phyloP scores from a whole-genome alignment of 306 rosid genomes.

The Urtica urens region DNA sequence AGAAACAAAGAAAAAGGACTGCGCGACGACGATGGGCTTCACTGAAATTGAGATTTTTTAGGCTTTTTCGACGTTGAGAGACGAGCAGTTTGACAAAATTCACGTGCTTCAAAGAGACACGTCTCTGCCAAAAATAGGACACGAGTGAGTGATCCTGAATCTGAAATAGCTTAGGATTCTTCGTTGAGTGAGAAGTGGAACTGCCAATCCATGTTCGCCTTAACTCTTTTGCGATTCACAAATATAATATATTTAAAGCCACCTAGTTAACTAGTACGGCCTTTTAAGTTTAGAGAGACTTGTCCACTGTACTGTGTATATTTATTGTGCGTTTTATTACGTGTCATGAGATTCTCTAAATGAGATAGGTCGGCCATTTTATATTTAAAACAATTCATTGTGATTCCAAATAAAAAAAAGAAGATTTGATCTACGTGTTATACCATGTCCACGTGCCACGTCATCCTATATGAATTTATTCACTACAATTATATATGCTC shows the following conservation, averaged over 20 bases:
- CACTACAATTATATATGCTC: too few species aligned
- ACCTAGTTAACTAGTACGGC: background rate
- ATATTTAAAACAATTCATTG: background rate
- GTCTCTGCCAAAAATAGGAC: too few species aligned
- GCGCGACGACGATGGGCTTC: background rate
- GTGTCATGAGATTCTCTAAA: background rate
- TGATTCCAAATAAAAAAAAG: background rate
- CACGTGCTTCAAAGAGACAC: too few species aligned
- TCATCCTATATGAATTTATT: too few species aligned
- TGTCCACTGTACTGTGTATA: too few species aligned
- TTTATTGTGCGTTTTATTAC: background rate
- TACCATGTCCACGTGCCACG: too few species aligned
- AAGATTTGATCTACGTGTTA: too few species aligned
- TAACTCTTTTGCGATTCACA: too few species aligned
- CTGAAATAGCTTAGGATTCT: slow-evolving; percentile 19
- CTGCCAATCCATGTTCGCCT: slow-evolving; percentile 5
- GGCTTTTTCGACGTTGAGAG: background rate
- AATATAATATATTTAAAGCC: too few species aligned
- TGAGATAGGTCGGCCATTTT: slow-evolving; percentile 3
- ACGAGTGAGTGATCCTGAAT: background rate
- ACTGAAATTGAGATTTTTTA: slow-evolving; percentile 11
- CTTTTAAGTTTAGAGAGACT: background rate
- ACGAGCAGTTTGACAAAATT: slow-evolving; percentile 6
- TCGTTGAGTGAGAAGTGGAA: slow-evolving; percentile 7
- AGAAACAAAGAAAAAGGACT: background rate